Conservation (phyloP, 306 rosid species). For the Lablab purpureus region DNA sequence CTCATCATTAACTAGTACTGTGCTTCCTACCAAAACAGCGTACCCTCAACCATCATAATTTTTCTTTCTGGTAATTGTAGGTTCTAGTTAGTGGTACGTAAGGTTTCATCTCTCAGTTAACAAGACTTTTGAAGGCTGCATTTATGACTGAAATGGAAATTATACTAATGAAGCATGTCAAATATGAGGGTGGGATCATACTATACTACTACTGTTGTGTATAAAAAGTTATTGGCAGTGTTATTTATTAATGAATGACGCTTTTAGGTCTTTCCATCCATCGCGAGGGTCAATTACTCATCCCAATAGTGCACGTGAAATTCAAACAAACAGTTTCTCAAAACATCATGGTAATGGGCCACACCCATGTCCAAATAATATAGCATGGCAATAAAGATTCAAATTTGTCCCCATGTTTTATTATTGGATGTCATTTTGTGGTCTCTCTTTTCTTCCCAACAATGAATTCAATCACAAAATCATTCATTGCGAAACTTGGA, state of each 20-base stretch:
- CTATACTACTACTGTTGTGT: neutral
- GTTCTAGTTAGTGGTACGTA: too few species aligned
- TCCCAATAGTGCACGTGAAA: neutral
- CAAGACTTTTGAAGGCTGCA: slow-evolving; percentile 32
- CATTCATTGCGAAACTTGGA: slow-evolving; percentile 27
- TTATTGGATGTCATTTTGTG: slow-evolving; percentile 21
- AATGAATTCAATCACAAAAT: neutral
- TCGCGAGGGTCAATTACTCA: too few species aligned
- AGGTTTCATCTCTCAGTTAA: neutral
- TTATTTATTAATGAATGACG: too few species aligned
- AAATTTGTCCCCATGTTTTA: neutral
- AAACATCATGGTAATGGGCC: slow-evolving; percentile 27
- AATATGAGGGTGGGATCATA: neutral
- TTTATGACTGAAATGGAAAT: slow-evolving; percentile 40
- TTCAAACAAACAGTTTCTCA: slow-evolving; percentile 3
- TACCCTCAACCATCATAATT: neutral
- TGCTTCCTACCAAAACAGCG: slow-evolving; percentile 30
- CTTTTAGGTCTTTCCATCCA: too few species aligned
- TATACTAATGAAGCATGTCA: slow-evolving; percentile 14
- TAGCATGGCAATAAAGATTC: slow-evolving; percentile 19
- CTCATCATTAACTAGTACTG: slow-evolving; percentile 1
- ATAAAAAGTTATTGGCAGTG: neutral
- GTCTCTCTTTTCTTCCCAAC: neutral
- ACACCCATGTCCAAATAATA: neutral
- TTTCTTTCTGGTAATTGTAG: neutral